These are phyloP conservation scores for Trichoderma asperelloides DNA, from an alignment of 495 filamentous ascomycete genomes.

Conservation along the genomic window DNA sequence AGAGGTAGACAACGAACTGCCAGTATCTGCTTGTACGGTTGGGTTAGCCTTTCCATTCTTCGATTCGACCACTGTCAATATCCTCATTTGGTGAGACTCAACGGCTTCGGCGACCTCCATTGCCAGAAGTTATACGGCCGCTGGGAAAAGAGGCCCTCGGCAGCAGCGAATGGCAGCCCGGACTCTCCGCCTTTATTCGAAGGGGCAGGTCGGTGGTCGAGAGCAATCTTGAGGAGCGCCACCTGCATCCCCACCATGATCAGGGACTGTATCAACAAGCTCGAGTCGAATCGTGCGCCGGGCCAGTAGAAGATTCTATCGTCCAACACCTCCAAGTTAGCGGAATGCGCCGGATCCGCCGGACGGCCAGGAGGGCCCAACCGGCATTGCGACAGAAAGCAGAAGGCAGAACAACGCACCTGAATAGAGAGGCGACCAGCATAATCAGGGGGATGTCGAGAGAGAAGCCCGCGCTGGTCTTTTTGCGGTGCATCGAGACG, in stretches of 20 bases:
- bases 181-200: slow-evolving; percentile 47
- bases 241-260: slow-evolving; percentile 81
- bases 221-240: slow-evolving; percentile 77
- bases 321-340: neutral
- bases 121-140: slow-evolving; percentile 93
- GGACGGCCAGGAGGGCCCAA: neutral
- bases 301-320: slow-evolving; percentile 88
- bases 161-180: slow-evolving; percentile 44
- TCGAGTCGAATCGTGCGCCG: slow-evolving; percentile 70
- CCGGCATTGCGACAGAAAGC: neutral
- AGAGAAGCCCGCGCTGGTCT: slow-evolving; percentile 79
- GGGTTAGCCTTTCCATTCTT: neutral
- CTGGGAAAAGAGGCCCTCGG: slow-evolving; percentile 40
- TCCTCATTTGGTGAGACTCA: neutral
- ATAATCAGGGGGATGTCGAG: slow-evolving; percentile 93
- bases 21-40: slow-evolving; percentile 57
- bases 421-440: slow-evolving; percentile 86
- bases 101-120: slow-evolving; percentile 76
- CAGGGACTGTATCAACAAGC: slow-evolving; percentile 75
- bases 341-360: neutral
- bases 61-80: neutral
- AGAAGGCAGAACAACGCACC: slow-evolving; percentile 47
- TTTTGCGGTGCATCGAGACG: slow-evolving; percentile 69
- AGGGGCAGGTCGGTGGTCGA: slow-evolving; percentile 71
- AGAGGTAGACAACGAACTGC: slow-evolving; percentile 70